phyloP scores from a whole-genome alignment of 2,329 filamentous ascomycete species.

The Microthyrium microscopicum region DNA sequence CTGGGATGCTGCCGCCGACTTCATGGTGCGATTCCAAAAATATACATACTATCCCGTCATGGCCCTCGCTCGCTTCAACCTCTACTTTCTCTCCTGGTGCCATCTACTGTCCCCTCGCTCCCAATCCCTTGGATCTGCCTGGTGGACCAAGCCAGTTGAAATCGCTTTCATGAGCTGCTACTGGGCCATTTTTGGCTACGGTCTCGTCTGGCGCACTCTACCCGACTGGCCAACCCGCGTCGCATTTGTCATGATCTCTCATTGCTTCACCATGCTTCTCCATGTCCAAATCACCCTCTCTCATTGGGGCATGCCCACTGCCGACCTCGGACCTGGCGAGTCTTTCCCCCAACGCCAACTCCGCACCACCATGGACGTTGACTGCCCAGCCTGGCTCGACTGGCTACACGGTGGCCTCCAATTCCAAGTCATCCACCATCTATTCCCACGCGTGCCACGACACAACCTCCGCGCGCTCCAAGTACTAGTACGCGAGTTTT shows the following conservation, averaged over 20 bases:
- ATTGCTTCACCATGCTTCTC: constrained; percentile 63
- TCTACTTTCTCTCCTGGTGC: constrained; percentile 68
- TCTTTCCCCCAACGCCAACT: constrained; percentile 85
- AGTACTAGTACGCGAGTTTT: constrained; percentile 64
- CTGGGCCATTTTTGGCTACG: constrained; percentile 76
- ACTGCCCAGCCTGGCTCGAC: constrained; percentile 75
- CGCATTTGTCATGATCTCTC: constrained; percentile 61
- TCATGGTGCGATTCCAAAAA: constrained; percentile 57
- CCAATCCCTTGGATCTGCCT: constrained; percentile 57
- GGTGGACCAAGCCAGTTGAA: constrained; percentile 75
- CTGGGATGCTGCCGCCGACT: constrained; percentile 57
- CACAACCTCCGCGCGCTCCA: constrained; percentile 68
- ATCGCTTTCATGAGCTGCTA: constrained; percentile 61
- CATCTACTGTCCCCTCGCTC: constrained; percentile 56
- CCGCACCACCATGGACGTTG: constrained; percentile 84
- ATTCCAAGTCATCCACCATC: constrained; percentile 77
- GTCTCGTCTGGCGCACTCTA: constrained; percentile 56
- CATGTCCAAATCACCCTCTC: constrained; percentile 85
- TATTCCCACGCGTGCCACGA: constrained; percentile 68
- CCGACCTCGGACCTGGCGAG: constrained; percentile 66
- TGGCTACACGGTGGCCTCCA: constrained; percentile 80
- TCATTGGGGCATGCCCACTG: constrained; percentile 86
- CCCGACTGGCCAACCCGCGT: constrained; percentile 54
- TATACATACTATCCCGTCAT: constrained; percentile 75
- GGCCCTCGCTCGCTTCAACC: constrained; percentile 68